These are phyloP conservation scores for Leccinellum albellum DNA, from an alignment of 768 basidiomycete species.

Conservation along the genomic window DNA sequence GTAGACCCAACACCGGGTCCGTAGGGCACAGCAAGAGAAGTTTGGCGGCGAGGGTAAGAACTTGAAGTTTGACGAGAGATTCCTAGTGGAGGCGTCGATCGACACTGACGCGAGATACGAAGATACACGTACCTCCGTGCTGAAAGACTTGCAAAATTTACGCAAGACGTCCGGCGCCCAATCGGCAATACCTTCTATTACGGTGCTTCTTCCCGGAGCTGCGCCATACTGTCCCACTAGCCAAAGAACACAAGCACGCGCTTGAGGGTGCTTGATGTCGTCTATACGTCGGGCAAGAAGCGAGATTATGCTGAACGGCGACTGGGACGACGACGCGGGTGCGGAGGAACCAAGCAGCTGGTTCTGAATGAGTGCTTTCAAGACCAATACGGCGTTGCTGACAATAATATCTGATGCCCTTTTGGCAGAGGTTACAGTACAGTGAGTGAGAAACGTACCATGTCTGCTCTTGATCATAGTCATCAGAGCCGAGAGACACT, in stretches of 20 bases:
- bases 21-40: constrained; percentile 65
- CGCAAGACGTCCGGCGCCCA: constrained; percentile 92
- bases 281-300: constrained; percentile 76
- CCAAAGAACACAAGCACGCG: constrained; percentile 88
- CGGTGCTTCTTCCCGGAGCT: constrained; percentile 28
- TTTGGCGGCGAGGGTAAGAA: constrained; percentile 83
- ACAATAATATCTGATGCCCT: constrained; percentile 63
- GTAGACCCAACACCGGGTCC: constrained; percentile 45
- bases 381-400: constrained; percentile 75
- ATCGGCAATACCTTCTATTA: constrained; percentile 55
- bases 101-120: not conserved
- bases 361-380: constrained; percentile 79
- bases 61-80: constrained; percentile 73
- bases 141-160: constrained; percentile 71
- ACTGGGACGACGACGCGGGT: constrained; percentile 25
- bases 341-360: constrained; percentile 42
- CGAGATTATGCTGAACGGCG: constrained; percentile 66
- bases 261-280: constrained; percentile 73
- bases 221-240: constrained; percentile 86
- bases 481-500: constrained; percentile 75
- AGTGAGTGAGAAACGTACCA: constrained; percentile 43
- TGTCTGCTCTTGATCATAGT: constrained; percentile 72
- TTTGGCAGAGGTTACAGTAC: constrained; percentile 1
- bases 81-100: constrained; percentile 36
- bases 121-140: constrained; percentile 50